Percentiles rank a stretch among this genome's conserved stretches.
Conservation (phyloP, 2,329 filamentous ascomycete species). For the Xylaria sp. region DNA sequence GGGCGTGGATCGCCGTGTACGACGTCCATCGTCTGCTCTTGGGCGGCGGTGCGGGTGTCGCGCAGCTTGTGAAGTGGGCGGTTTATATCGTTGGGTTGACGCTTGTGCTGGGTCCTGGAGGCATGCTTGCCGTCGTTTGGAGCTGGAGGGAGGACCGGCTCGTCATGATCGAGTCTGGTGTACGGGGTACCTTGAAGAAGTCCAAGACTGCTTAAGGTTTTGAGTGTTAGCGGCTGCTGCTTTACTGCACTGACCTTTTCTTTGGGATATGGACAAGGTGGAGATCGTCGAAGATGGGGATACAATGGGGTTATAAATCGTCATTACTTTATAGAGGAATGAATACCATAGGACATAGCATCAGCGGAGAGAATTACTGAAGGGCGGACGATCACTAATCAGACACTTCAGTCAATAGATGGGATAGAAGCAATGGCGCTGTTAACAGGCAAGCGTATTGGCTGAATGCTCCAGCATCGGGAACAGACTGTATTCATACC, state of each 20-base stretch:
- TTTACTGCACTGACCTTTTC: not conserved
- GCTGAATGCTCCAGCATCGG: not conserved
- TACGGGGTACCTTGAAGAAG: constrained; percentile 39
- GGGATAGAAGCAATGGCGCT: not conserved
- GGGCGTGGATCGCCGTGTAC: constrained; percentile 43
- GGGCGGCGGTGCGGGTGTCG: constrained; percentile 16
- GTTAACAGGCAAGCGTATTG: not conserved
- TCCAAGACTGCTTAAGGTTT: constrained; percentile 31
- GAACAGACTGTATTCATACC: constrained; percentile 36
- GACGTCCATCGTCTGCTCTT: constrained; percentile 43
- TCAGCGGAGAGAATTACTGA: not conserved
- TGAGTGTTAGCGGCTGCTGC: not conserved
- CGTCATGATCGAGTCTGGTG: constrained; percentile 43
- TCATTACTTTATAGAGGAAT: no score
- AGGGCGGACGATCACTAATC: not conserved
- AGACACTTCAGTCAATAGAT: not conserved
- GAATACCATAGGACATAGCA: not conserved
- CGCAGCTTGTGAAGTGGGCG: constrained; percentile 35
- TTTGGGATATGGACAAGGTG: not conserved
- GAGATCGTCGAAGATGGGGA: not conserved
- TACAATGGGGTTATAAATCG: no score
- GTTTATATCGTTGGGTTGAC: constrained; percentile 39
- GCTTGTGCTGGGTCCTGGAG: constrained; percentile 44
- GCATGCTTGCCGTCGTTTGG: constrained; percentile 43
- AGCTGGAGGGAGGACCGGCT: constrained; percentile 47